A percentile compares a stretch with the other conserved stretches of the same genome.
These are phyloP conservation scores for Histomonas meleagridis DNA, from an alignment of 208 protist genomes.

Conservation along the genomic window DNA sequence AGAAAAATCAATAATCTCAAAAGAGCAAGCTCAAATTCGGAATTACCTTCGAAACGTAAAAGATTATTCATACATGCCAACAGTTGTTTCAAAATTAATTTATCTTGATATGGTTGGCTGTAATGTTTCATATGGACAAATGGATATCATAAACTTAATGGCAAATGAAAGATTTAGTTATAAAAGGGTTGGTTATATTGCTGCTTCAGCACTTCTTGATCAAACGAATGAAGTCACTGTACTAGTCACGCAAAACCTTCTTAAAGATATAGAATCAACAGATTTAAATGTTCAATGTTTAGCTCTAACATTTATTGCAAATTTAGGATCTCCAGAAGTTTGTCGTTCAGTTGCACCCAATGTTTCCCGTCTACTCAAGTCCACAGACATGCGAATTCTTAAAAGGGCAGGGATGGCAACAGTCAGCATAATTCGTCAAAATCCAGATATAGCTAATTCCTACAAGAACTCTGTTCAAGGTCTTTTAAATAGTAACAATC, in stretches of 20 bases:
- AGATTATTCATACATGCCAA: background rate
- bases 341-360: background rate
- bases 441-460: background rate
- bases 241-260: slow-evolving; percentile 8
- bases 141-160: slow-evolving; percentile 18
- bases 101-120: slow-evolving; percentile 33
- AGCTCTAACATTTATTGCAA: slow-evolving; percentile 25
- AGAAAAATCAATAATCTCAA: slow-evolving; percentile 14
- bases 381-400: background rate
- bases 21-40: background rate
- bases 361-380: background rate
- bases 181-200: slow-evolving; percentile 33
- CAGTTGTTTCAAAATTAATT: slow-evolving; percentile 18
- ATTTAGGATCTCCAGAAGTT: background rate
- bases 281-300: slow-evolving; percentile 5
- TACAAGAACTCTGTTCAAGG: slow-evolving; percentile 2
- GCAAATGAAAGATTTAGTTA: background rate
- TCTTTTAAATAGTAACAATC: background rate
- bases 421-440: background rate
- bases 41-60: background rate
- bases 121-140: background rate
- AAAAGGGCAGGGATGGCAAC: background rate
- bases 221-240: background rate
- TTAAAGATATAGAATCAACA: background rate
- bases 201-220: background rate